Conservation (phyloP, 805 yeast genomes). For the Candida golubevii region DNA sequence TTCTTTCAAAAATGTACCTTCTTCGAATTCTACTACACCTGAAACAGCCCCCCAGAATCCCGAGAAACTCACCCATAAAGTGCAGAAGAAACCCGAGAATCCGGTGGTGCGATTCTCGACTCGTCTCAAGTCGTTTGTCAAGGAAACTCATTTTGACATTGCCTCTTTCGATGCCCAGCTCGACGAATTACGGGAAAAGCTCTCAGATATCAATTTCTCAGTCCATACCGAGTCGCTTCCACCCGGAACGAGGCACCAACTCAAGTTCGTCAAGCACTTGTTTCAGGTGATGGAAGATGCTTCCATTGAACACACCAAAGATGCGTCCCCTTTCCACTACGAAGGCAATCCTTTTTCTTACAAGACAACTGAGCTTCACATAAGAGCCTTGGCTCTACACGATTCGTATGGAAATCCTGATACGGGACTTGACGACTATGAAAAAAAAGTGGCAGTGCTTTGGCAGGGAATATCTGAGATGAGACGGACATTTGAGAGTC, state of each 20-base stretch:
- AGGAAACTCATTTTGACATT: background rate
- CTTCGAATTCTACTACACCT: too few species aligned
- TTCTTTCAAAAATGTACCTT: too few species aligned
- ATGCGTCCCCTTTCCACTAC: background rate
- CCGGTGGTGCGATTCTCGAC: background rate
- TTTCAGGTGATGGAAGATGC: conserved; percentile 6
- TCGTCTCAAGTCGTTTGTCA: background rate
- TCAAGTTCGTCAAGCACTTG: conserved; percentile 1
- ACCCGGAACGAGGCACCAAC: background rate
- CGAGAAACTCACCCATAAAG: too few species aligned
- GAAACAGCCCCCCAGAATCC: too few species aligned
- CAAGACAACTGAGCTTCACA: conserved; percentile 1
- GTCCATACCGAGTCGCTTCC: background rate
- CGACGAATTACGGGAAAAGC: background rate
- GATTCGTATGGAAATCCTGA: conserved; percentile 3
- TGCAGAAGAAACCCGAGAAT: background rate
- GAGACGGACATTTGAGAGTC: conserved; percentile 2
- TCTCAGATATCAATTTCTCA: background rate
- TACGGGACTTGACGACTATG: background rate
- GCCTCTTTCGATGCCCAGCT: background rate
- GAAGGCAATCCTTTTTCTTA: background rate
- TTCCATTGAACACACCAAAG: background rate
- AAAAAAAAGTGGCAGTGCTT: background rate
- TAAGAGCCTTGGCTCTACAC: conserved; percentile 1
- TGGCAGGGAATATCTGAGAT: background rate